phyloP scores from a whole-genome alignment of 2,329 filamentous ascomycete genomes.

The Penicillium thymicola region DNA sequence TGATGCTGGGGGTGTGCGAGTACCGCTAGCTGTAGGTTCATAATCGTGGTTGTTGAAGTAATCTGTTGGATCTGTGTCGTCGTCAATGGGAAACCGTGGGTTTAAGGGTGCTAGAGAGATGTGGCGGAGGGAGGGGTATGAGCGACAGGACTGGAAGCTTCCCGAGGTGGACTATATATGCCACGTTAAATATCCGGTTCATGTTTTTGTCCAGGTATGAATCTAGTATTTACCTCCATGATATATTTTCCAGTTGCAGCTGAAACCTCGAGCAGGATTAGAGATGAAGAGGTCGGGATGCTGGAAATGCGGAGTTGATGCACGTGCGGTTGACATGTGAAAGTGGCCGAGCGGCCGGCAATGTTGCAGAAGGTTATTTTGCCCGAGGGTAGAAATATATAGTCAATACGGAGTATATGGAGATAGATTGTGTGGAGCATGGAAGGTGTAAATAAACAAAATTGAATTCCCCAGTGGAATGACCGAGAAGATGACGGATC shows the following conservation, averaged over 20 bases:
- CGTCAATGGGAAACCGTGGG: constrained; percentile 52
- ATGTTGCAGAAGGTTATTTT: background rate
- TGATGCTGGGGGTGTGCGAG: constrained; percentile 29
- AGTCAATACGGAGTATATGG: background rate
- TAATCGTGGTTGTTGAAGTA: constrained; percentile 29
- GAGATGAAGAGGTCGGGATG: constrained; percentile 4
- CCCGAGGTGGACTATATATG: constrained; percentile 23
- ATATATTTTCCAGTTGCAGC: constrained; percentile 1
- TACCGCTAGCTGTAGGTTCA: constrained; percentile 29
- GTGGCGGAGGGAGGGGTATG: constrained; percentile 58
- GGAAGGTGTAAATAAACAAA: background rate
- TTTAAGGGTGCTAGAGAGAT: constrained; percentile 61
- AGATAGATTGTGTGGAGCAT: background rate
- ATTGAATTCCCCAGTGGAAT: background rate
- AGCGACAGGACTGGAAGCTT: constrained; percentile 48
- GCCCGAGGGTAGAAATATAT: background rate
- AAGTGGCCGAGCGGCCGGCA: constrained; percentile 14
- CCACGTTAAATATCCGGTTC: background rate
- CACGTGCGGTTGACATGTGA: constrained; percentile 26
- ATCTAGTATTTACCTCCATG: constrained; percentile 26
- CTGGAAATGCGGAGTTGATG: constrained; percentile 24
- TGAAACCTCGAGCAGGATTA: constrained; percentile 1
- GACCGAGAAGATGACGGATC: background rate
- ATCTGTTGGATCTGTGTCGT: constrained; percentile 38
- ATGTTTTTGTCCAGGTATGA: background rate